Evolutionary conservation across 2,329 filamentous ascomycete species (phyloP), one percentile per base, ranked within the genome.

Genomic region (Tricladium varicosporioides): DNA sequence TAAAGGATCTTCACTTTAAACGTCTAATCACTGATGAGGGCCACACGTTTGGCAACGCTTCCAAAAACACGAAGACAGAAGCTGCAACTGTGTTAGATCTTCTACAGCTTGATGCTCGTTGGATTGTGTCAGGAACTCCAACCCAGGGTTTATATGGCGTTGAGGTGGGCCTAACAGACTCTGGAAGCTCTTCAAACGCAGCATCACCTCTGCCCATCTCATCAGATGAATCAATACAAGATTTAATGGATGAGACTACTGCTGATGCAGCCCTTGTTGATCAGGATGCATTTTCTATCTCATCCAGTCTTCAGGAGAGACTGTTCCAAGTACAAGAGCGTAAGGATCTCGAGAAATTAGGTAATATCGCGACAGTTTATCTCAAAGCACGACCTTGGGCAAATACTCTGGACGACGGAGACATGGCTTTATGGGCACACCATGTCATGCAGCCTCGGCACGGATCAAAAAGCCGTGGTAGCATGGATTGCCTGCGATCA

Each of bases 21-120:
- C 82, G 93, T 1, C 86, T 95, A 48, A 92, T 97, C 47, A 88
- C 96, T 15, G 93, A 97, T 62, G 93, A 97, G 77, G 93, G 93
- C 0, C 92, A 97, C 70, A 88, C 83, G 58, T 86, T 96, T 57
- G 90, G 91, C 0, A 87, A 89, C 40, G 82, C 82, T 0, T 80
- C 73, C 2, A 71, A 73, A 5, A 75, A 76, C 9, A 77, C 76
- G 51, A 83, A 78, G 63, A 91, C 84, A 46, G 77, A 80, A 43
- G 66, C 85, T 5, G 74, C 83, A 16, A 68, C 75, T 2, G 76
- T 78, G 1, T 70, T 86, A 1, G 79, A 85, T 15, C 70, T 70
- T 11, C 70, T 88, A n/a, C 74, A 79, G 10, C 75, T 91, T 14
- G 86, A 91, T 48, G 83, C 90, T 15, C 84, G 89, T 9, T 97